Conservation (phyloP, 1,139 yeast species). For the Debaryomyces fabryi region DNA sequence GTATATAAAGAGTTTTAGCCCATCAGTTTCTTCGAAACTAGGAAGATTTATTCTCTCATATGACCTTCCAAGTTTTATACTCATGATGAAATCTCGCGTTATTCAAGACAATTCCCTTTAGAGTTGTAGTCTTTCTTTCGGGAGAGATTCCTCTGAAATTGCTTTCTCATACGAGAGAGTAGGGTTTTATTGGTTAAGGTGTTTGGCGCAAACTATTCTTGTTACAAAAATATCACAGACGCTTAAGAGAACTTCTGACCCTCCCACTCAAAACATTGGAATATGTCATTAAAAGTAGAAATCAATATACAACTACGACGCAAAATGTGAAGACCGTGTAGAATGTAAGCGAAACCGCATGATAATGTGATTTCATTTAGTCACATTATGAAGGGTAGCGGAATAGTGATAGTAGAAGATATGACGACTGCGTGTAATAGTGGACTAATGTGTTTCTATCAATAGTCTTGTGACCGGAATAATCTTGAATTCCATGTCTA, state of each 20-base stretch:
- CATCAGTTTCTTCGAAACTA: constrained; percentile 6
- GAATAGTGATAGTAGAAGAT: constrained; percentile 15
- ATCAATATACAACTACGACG: constrained; percentile 18
- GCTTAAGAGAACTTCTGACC: constrained; percentile 54
- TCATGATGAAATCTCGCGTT: constrained; percentile 67
- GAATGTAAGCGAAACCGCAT: constrained; percentile 14
- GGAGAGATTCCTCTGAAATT: constrained; percentile 41
- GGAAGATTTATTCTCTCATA: constrained; percentile 24
- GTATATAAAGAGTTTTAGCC: constrained; percentile 3
- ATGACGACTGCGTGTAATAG: constrained; percentile 15
- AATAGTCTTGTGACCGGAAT: not conserved
- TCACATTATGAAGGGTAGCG: constrained; percentile 8
- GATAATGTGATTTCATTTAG: constrained; percentile 1
- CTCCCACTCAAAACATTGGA: constrained; percentile 15
- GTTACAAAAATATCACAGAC: constrained; percentile 51
- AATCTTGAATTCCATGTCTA: constrained; percentile 13
- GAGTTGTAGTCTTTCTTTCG: constrained; percentile 38
- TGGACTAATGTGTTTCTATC: not conserved
- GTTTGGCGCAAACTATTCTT: constrained; percentile 65
- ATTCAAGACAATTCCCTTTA: constrained; percentile 51
- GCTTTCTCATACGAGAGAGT: constrained; percentile 38
- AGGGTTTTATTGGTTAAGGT: constrained; percentile 60
- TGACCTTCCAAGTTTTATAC: constrained; percentile 63
- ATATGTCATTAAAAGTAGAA: constrained; percentile 4
- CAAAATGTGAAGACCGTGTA: constrained; percentile 17